Percentiles rank a stretch among this genome's conserved stretches.
phyloP scores from a whole-genome alignment of 108 stramenopile genomes.

The Poteriospumella lacustris region DNA sequence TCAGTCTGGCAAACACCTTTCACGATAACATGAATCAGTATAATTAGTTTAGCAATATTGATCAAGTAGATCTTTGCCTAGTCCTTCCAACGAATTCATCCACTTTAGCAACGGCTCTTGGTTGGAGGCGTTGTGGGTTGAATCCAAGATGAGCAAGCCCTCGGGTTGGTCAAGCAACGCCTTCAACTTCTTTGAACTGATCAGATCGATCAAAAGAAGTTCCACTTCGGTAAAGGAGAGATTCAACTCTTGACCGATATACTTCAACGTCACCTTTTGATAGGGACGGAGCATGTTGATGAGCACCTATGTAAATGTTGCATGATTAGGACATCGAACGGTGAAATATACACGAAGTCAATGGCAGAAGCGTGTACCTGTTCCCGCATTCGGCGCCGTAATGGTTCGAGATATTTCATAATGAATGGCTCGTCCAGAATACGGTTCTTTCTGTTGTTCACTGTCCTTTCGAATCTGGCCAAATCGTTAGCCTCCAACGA shows the following conservation, averaged over 20 bases:
- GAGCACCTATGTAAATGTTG: too few relatives aligned
- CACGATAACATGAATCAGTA: too few relatives aligned
- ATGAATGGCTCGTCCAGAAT: constrained; percentile 54
- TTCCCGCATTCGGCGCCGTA: constrained; percentile 51
- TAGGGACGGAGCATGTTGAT: constrained; percentile 48
- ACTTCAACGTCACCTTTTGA: constrained; percentile 40
- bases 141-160: constrained; percentile 23
- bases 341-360: too few relatives aligned
- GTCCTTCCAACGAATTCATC: too few relatives aligned
- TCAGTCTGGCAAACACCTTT: too few relatives aligned
- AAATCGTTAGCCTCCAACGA: constrained; percentile 55
- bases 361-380: too few relatives aligned
- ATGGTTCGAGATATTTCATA: constrained; percentile 50
- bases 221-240: constrained; percentile 42
- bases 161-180: constrained; percentile 49
- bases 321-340: too few relatives aligned
- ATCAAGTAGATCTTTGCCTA: too few relatives aligned
- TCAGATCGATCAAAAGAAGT: constrained; percentile 46
- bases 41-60: too few relatives aligned
- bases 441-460: constrained; percentile 37
- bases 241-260: constrained; percentile 46
- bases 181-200: constrained; percentile 40
- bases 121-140: too few relatives aligned
- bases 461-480: constrained; percentile 46
- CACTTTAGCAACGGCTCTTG: too few relatives aligned